Conservation (phyloP, 1,284 basidiomycete genomes). For the Boletus hoseneyae region DNA sequence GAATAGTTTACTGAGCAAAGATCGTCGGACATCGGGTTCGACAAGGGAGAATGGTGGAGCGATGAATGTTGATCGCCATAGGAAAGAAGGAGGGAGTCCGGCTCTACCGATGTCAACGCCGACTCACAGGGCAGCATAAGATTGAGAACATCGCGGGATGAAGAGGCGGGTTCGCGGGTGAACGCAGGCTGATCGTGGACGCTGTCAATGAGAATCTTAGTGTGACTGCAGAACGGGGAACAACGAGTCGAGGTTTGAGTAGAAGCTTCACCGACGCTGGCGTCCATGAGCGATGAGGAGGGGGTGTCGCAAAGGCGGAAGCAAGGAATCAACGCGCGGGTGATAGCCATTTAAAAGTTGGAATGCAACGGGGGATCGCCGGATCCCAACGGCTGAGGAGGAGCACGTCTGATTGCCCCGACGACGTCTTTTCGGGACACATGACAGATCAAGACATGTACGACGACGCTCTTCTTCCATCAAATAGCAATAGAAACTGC, state of each 20-base stretch:
- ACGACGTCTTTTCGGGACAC: conserved; percentile 25
- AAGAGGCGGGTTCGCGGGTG: background rate
- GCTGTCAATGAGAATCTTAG: background rate
- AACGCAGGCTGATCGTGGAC: no score
- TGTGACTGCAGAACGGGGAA: background rate
- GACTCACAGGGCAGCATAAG: background rate
- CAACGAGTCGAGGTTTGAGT: no score
- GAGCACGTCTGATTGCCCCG: conserved; percentile 19
- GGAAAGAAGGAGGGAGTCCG: conserved; percentile 29
- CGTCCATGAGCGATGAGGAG: background rate
- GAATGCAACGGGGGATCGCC: conserved; percentile 27
- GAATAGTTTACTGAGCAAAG: conserved; percentile 45
- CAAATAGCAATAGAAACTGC: conserved; percentile 10
- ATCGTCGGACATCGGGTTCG: conserved; percentile 3
- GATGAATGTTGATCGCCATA: conserved; percentile 3
- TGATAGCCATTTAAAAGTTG: conserved; percentile 18
- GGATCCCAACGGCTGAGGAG: conserved; percentile 5
- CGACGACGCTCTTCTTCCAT: background rate
- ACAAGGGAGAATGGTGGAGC: conserved; percentile 1
- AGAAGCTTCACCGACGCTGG: no score
- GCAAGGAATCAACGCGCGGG: background rate
- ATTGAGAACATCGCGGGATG: background rate
- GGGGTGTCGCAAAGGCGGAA: conserved; percentile 6
- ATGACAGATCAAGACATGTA: conserved; percentile 7
- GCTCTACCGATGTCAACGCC: background rate